Percentiles rank a stretch among this genome's conserved stretches.
Conservation (phyloP, 768 basidiomycete genomes). For the Peribolospora kevripleyi region DNA sequence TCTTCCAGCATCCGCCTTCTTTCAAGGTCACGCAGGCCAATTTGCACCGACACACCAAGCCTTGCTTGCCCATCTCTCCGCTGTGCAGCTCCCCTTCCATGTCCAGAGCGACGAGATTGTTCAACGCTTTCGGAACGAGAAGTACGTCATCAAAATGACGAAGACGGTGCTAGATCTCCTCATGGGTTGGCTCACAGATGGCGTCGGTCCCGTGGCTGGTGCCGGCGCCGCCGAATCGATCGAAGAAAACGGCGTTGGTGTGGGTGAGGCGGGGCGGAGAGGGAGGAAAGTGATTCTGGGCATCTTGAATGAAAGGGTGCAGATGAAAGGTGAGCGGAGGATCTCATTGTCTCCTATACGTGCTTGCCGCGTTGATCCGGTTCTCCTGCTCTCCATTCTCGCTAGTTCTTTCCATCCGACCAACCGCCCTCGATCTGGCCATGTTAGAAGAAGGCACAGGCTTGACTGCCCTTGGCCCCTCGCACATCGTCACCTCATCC, state of each 20-base stretch:
- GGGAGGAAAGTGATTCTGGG: conserved; percentile 76
- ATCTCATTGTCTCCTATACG: no score
- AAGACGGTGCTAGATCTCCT: conserved; percentile 75
- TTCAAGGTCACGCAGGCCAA: conserved; percentile 29
- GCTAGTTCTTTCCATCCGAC: conserved; percentile 10
- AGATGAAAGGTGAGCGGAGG: conserved; percentile 45
- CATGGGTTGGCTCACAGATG: conserved; percentile 89
- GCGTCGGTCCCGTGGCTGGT: conserved; percentile 21
- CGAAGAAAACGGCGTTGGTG: conserved; percentile 9
- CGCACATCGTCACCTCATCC: background rate
- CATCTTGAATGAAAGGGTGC: conserved; percentile 78
- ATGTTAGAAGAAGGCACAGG: conserved; percentile 25
- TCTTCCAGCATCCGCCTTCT: background rate
- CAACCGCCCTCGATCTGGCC: conserved; percentile 42
- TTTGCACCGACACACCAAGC: conserved; percentile 40
- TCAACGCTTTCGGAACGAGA: conserved; percentile 64
- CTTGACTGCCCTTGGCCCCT: conserved; percentile 1
- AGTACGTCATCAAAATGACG: conserved; percentile 72
- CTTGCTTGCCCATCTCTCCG: conserved; percentile 52
- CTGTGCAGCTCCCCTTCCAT: conserved; percentile 56
- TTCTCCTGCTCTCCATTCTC: conserved; percentile 1
- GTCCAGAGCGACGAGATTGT: conserved; percentile 60
- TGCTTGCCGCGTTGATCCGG: conserved; percentile 5
- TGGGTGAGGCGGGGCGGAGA: conserved; percentile 58
- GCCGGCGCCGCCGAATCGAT: conserved; percentile 6